A percentile compares a stretch with the other conserved stretches of the same genome.
Conservation (phyloP, 1,284 basidiomycete species). For the Melampsora americana region DNA sequence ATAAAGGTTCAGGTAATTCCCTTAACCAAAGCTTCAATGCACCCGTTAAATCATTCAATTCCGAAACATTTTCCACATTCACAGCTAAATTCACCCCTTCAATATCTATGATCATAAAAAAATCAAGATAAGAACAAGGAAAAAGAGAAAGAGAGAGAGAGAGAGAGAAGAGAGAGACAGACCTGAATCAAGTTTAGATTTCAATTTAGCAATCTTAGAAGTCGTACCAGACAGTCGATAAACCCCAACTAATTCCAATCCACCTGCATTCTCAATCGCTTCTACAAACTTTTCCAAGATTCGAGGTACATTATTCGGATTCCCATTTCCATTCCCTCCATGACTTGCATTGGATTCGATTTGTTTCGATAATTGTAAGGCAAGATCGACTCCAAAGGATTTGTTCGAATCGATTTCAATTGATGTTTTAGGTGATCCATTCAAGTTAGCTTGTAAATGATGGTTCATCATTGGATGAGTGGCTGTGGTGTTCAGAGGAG, state of each 20-base stretch:
- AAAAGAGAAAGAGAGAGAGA: not conserved
- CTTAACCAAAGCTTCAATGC: slow-evolving; percentile 94
- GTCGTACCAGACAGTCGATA: slow-evolving; percentile 91
- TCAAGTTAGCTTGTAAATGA: slow-evolving; percentile 6
- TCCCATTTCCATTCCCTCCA: not conserved
- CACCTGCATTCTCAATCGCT: slow-evolving; percentile 81
- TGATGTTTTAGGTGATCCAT: slow-evolving; percentile 16
- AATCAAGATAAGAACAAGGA: slow-evolving; percentile 39
- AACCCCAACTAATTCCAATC: slow-evolving; percentile 79
- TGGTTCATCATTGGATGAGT: slow-evolving; percentile 48
- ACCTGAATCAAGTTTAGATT: slow-evolving; percentile 82
- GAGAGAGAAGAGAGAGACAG: slow-evolving; percentile 49
- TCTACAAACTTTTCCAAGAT: slow-evolving; percentile 85
- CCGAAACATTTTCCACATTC: slow-evolving; percentile 76
- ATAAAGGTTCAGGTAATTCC: slow-evolving; percentile 88
- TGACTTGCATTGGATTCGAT: no score
- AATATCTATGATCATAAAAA: slow-evolving; percentile 67
- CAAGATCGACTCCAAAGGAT: slow-evolving; percentile 86
- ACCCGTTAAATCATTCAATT: slow-evolving; percentile 93
- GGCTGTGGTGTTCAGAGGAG: slow-evolving; percentile 36
- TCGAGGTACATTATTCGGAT: slow-evolving; percentile 73
- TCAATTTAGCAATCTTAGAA: slow-evolving; percentile 78
- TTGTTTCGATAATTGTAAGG: slow-evolving; percentile 62
- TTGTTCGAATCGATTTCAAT: slow-evolving; percentile 56
- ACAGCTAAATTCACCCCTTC: slow-evolving; percentile 77